Conservation (phyloP, 108 stramenopile species). For the Schizochytrium sp. region DNA sequence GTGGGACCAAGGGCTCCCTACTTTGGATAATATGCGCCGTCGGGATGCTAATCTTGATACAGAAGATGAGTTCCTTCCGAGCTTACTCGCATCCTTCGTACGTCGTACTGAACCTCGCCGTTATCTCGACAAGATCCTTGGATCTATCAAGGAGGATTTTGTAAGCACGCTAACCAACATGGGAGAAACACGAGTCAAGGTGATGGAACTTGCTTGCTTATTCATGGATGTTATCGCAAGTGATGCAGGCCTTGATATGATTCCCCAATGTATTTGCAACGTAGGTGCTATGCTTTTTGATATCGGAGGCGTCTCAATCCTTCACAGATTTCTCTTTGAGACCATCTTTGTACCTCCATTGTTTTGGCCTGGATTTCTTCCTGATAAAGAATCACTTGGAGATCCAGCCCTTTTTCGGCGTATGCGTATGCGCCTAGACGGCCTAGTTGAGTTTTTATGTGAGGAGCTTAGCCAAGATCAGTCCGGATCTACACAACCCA, state of each 20-base stretch:
- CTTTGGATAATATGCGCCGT: neutral
- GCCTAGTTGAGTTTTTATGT: neutral
- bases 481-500: neutral
- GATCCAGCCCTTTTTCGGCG: constrained; percentile 45
- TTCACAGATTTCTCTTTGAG: constrained; percentile 31
- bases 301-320: neutral
- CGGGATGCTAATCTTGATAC: constrained; percentile 7
- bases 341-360: neutral
- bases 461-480: constrained; percentile 31
- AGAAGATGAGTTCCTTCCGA: neutral
- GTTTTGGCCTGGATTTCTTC: constrained; percentile 27
- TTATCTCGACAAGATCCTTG: constrained; percentile 38
- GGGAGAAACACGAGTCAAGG: constrained; percentile 35
- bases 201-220: constrained; percentile 25
- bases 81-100: constrained; percentile 17
- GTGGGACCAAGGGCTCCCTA: constrained; percentile 42
- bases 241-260: constrained; percentile 31
- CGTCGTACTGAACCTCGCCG: neutral
- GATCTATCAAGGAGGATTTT: neutral
- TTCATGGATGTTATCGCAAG: constrained; percentile 42
- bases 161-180: neutral
- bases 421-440: neutral
- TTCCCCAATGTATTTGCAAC: constrained; percentile 31
- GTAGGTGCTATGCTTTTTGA: constrained; percentile 22
- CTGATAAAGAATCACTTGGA: neutral